These are phyloP conservation scores for Pisolithus marmoratus DNA, from an alignment of 768 basidiomycete genomes.

Conservation along the genomic window DNA sequence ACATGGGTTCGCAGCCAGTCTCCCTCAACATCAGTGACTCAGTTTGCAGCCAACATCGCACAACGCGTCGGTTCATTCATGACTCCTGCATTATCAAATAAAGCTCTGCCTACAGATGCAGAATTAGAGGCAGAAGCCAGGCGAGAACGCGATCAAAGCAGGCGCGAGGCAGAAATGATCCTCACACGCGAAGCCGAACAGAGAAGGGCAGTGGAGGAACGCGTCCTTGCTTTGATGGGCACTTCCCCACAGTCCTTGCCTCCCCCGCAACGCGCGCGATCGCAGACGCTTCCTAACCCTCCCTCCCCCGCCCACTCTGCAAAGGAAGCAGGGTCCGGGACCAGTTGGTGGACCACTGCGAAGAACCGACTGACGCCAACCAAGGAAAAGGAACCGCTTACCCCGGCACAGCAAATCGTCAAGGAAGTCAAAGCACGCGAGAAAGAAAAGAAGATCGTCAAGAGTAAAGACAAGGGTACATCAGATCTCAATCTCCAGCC, in stretches of 20 bases:
- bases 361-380: constrained; percentile 75
- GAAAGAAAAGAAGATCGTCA: constrained; percentile 41
- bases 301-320: constrained; percentile 61
- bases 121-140: constrained; percentile 80
- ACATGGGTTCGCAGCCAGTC: constrained; percentile 37
- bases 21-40: constrained; percentile 62
- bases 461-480: constrained; percentile 43
- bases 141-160: constrained; percentile 66
- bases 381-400: constrained; percentile 68
- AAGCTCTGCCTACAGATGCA: constrained; percentile 58
- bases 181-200: constrained; percentile 67
- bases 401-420: constrained; percentile 80
- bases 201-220: constrained; percentile 62
- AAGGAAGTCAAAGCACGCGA: constrained; percentile 65
- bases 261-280: constrained; percentile 54
- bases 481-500: constrained; percentile 50
- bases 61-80: constrained; percentile 70
- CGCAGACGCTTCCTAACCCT: constrained; percentile 49
- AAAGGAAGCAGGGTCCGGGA: constrained; percentile 42
- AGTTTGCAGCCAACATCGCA: constrained; percentile 69
- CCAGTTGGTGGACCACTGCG: constrained; percentile 69
- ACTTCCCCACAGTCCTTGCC: constrained; percentile 36
- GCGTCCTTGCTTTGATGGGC: constrained; percentile 71
- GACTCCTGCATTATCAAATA: constrained; percentile 40
- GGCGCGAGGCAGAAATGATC: constrained; percentile 76